phyloP scores from a whole-genome alignment of 495 filamentous ascomycete genomes.

The Annulohypoxylon maeteangense region DNA sequence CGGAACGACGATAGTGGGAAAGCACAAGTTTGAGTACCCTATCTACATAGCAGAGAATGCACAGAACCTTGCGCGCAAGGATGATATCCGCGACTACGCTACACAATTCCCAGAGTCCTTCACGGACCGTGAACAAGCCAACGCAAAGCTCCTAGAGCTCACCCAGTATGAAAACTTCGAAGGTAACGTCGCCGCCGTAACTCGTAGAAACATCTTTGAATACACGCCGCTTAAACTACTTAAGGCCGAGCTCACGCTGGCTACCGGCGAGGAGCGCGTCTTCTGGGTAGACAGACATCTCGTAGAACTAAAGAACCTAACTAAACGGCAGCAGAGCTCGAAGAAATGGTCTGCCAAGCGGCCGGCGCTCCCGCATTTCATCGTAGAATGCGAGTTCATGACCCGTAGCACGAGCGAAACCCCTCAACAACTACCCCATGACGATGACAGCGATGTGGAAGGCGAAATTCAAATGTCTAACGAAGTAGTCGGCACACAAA shows the following conservation, averaged over 20 bases:
- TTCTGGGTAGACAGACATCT: conserved; percentile 31
- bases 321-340: background rate
- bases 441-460: background rate
- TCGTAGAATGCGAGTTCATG: conserved; percentile 37
- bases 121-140: conserved; percentile 18
- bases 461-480: background rate
- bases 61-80: background rate
- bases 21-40: background rate
- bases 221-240: conserved; percentile 17
- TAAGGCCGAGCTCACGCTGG: conserved; percentile 17
- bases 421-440: background rate
- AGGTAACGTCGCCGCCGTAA: conserved; percentile 8
- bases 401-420: background rate
- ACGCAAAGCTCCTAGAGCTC: conserved; percentile 12
- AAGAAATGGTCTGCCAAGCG: conserved; percentile 25
- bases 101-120: background rate
- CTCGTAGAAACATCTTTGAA: conserved; percentile 11
- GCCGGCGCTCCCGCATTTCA: conserved; percentile 18
- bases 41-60: background rate
- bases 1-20: background rate
- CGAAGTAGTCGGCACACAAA: background rate
- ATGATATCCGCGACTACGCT: background rate
- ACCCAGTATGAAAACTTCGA: conserved; percentile 1
- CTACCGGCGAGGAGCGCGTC: conserved; percentile 25
- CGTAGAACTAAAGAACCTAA: conserved; percentile 15